Base-by-base conservation (phyloP, 352 stramenopile species). In the Globisporangium orthogonon region DNA sequence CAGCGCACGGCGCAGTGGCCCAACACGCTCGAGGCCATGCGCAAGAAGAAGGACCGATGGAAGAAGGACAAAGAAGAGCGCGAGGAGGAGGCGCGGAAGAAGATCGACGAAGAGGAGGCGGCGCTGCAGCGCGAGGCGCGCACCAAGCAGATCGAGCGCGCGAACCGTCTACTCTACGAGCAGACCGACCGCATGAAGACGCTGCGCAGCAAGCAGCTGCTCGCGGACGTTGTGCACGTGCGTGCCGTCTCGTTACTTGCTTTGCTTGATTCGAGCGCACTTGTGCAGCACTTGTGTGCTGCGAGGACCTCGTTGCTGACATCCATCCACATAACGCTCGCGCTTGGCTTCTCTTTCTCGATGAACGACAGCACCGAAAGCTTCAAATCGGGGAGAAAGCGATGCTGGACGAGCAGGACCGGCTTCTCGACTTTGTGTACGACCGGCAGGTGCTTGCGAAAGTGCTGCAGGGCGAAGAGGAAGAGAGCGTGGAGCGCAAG, bases 181-280 rank as follows among this genome's bases (percentile, higher is more conserved):
- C 84, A 97, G 46, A 97, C 88, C 2, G 89, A 97, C 60, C 93
- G 89, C 56, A 96, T 97, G 78, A 97, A 97, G 73, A 87, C 82
- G 4, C 65, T 97, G 33, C 67, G 86, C 0, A 89, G 73, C 52
- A 92, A 96, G 65, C 74, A 96, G 52, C 62, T 96, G 13, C 71
- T 96, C 18, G 62, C 74, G 0, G 91, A 97, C 37, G 88, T 94
- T n/a, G 62, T 96, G 15, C 74, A 94, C 52, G 76, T 80, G 47
- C 54, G 78, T 61, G 30, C 10, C 47, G 41, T 48, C 15, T 31
- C 14, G 29, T 40, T 23, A 29, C 18, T 53, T 14, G 17, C 14
- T 52, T 17, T 10, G 30, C 23, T 17, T 37, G 41, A 28, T 11
- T 17, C 0, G 35, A 40, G 35, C 10, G 35, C 9, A 40, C 35